Evolutionary conservation across 352 stramenopile genomes (phyloP), one percentile per base, ranked within the genome.

Genomic region (Phytophthora brassicae): DNA sequence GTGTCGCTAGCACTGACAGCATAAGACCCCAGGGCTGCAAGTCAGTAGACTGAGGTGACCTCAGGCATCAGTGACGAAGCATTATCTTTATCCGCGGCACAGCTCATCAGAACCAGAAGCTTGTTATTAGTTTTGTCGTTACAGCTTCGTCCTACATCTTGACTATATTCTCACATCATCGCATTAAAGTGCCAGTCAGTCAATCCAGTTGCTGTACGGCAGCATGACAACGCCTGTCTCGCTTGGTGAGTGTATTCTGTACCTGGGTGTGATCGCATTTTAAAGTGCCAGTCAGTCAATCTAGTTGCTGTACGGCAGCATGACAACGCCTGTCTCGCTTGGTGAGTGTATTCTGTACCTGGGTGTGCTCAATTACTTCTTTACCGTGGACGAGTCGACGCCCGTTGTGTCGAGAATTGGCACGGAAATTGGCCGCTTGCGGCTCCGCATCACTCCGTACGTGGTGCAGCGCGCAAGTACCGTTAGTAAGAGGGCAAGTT

Each of bases 291-390:
- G 20, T 9, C 6, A 20, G 38, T 14, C 6, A 9, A 4, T 44
- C 7, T 24, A 23, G 16, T 11, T n/a, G 23, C 26, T 36, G 6
- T 51, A 36, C 26, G 11, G 33, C 26, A 39, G 28, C 45, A 64
- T 60, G 54, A 13, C 16, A n/a, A 35, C 29, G 55, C 17, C 43
- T 6, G 22, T 44, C 13, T 55, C 74, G n/a, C 59, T 89, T 6
- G 79, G 79, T 13, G 75, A 78, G 24, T 79, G 77, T n/a, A 39
- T 84, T 12, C 64, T 86, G 43, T 82, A 86, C 43, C 63, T 89
- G 14, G 79, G 79, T 28, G 68, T 68, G 2, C 75, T 89, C 56
- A 86, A 79, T 70, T 86, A 89, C 66, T 86, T 89, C 53, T 82
- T 86, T 50, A 35, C 52, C 5, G 64, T 85, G 20, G 47, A 79